Conservation (phyloP, 192 early-diverging fungal genomes). For the Radiomyces spectabilis region DNA sequence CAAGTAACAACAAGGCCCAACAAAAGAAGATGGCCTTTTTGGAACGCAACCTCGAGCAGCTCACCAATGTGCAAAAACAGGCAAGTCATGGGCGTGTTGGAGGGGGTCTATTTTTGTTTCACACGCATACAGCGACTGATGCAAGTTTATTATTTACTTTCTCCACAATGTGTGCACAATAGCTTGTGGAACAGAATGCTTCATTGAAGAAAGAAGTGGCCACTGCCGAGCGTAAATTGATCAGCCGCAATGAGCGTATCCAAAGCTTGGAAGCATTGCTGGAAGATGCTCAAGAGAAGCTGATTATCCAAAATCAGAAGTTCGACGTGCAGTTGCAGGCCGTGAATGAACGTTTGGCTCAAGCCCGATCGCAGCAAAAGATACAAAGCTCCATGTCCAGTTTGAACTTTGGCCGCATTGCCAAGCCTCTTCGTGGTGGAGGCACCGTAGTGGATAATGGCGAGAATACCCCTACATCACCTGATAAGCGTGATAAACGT, state of each 20-base stretch:
- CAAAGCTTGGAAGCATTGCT: conserved; percentile 79
- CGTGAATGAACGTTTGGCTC: conserved; percentile 71
- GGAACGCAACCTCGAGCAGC: conserved; percentile 95
- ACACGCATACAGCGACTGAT: too few relatives aligned
- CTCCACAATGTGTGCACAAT: too few relatives aligned
- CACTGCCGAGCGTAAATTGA: conserved; percentile 86
- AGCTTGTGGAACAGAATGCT: conserved; percentile 94
- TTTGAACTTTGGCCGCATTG: conserved; percentile 50
- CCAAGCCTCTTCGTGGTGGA: conserved; percentile 89
- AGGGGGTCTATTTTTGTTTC: too few relatives aligned
- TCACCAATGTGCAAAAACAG: conserved; percentile 91
- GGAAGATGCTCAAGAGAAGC: conserved; percentile 78
- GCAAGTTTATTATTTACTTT: too few relatives aligned
- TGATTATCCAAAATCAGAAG: conserved; percentile 70
- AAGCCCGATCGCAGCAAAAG: conserved; percentile 57
- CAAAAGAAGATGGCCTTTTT: conserved; percentile 96
- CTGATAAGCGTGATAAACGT: conserved; percentile 21
- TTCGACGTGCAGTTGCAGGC: conserved; percentile 76
- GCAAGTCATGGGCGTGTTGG: too few relatives aligned
- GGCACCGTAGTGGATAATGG: conserved; percentile 7
- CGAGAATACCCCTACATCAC: conserved; percentile 13
- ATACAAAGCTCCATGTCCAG: conserved; percentile 23
- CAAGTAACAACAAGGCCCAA: conserved; percentile 77
- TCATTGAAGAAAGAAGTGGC: conserved; percentile 92
- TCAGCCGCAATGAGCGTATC: conserved; percentile 91